Conservation (phyloP, 164 flowering plant genomes). For the Vitis rotundifolia region DNA sequence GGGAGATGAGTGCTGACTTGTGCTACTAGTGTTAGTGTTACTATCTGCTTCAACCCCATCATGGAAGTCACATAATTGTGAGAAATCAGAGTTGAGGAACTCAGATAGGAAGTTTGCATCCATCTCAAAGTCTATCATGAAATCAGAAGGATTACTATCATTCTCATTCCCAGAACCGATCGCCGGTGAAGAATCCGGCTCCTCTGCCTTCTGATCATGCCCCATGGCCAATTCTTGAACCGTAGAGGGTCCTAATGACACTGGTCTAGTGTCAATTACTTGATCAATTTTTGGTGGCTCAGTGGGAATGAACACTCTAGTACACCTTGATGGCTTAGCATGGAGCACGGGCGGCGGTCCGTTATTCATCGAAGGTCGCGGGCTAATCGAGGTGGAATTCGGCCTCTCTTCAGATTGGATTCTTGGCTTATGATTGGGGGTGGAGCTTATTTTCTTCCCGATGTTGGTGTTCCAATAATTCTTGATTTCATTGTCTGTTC, state of each 20-base stretch:
- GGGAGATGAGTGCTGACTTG: not conserved
- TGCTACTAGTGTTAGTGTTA: not conserved
- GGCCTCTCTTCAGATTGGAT: not conserved
- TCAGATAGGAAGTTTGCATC: conserved; percentile 19
- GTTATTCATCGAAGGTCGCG: not conserved
- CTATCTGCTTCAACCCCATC: not conserved
- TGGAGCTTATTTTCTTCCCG: conserved; percentile 18
- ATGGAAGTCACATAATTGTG: not conserved
- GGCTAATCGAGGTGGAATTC: not conserved
- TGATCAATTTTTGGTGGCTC: not conserved
- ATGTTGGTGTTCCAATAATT: conserved; percentile 49
- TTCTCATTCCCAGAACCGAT: not conserved
- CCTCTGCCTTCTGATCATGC: too few species aligned
- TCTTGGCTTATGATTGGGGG: not conserved
- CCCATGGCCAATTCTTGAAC: not conserved
- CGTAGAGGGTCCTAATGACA: not conserved
- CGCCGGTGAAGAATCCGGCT: not conserved
- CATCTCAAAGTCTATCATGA: conserved; percentile 18
- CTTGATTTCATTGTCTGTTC: conserved; percentile 54
- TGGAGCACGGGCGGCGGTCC: conserved; percentile 11
- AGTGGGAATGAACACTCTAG: conserved; percentile 15
- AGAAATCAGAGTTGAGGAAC: conserved; percentile 20
- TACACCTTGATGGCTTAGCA: conserved; percentile 35
- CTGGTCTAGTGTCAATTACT: not conserved
- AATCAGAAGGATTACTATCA: not conserved